Evolutionary conservation across 78 protist genomes (phyloP).

Genomic region (Dictyostelium intermedium): DNA sequence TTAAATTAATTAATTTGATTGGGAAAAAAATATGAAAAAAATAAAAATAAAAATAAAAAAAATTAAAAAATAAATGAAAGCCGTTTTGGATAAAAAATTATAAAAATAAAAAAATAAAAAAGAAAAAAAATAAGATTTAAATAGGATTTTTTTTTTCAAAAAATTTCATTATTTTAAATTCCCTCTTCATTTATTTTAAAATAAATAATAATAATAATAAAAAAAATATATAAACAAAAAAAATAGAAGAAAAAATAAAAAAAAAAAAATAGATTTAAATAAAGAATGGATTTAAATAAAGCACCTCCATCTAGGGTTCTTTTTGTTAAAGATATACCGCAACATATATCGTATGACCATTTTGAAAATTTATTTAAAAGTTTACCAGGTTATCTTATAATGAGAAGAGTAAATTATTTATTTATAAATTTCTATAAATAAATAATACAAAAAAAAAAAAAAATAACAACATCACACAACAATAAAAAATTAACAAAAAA

Average conservation of each 20-base stretch:
- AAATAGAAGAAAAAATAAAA: background rate
- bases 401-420: constrained; percentile 59
- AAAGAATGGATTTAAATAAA: background rate
- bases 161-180: no score
- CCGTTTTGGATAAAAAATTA: background rate
- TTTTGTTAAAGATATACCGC: constrained; percentile 60
- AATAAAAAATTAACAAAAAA: background rate
- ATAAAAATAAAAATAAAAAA: background rate
- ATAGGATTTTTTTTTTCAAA: background rate
- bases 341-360: background rate
- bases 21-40: no score
- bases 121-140: background rate
- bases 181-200: background rate
- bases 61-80: background rate
- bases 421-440: background rate
- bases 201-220: background rate
- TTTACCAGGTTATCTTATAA: constrained; percentile 46
- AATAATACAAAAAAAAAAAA: background rate
- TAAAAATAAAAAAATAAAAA: background rate
- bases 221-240: background rate
- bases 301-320: constrained; percentile 33
- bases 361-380: constrained; percentile 50
- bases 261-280: background rate
- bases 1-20: no score
- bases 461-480: no score